Percentiles rank a stretch among this genome's conserved stretches.
Conservation (phyloP, 805 yeast species). For the Metschnikowia cubensis region DNA sequence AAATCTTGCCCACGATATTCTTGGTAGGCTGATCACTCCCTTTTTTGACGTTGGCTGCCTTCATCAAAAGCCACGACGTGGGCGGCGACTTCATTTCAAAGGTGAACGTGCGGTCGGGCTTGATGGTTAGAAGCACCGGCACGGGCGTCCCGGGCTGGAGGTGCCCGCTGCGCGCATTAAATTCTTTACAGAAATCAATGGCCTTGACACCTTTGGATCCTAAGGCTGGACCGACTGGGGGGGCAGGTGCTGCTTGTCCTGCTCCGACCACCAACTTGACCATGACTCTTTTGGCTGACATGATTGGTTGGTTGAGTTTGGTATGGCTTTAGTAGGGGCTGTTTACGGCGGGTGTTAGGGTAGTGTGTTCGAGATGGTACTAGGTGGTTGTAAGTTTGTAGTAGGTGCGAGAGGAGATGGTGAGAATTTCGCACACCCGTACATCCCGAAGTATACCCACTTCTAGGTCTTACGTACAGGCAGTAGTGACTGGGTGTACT, state of each 20-base stretch:
- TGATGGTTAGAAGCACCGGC: constrained; percentile 79
- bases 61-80: constrained; percentile 77
- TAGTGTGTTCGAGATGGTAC: background rate
- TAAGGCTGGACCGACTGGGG: constrained; percentile 98
- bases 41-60: constrained; percentile 75
- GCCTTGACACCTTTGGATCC: constrained; percentile 99
- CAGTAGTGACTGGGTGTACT: too few species aligned
- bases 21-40: constrained; percentile 69
- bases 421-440: constrained; percentile 3
- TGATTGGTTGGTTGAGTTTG: constrained; percentile 2
- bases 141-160: constrained; percentile 84
- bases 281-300: constrained; percentile 55
- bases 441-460: background rate
- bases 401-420: too few species aligned
- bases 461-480: too few species aligned
- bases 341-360: too few species aligned
- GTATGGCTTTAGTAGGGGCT: too few species aligned
- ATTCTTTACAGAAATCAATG: constrained; percentile 96
- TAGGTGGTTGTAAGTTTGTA: too few species aligned
- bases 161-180: constrained; percentile 93
- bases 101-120: constrained; percentile 86
- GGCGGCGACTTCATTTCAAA: constrained; percentile 91
- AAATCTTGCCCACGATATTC: constrained; percentile 55
- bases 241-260: constrained; percentile 97
- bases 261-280: constrained; percentile 93